Evolutionary conservation across 2,329 filamentous ascomycete species (phyloP).

Genomic region (Parasarocladium wereldwijsianum): DNA sequence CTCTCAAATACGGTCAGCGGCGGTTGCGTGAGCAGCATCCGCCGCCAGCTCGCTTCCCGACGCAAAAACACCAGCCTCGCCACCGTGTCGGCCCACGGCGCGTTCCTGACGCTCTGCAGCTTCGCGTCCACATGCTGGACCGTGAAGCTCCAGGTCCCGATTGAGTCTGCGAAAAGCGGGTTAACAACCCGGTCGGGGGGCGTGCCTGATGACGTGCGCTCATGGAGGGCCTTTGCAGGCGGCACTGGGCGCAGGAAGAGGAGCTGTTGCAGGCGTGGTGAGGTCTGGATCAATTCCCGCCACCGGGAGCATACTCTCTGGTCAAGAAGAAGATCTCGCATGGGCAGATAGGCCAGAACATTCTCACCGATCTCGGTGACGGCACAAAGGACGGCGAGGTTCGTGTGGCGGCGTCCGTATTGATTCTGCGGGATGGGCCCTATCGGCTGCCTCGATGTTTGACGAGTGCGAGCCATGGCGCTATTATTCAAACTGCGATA

Average conservation of each 20-base stretch:
- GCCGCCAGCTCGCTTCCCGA: not conserved
- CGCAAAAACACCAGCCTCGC: not conserved
- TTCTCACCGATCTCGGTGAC: not conserved
- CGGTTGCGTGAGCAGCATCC: not conserved
- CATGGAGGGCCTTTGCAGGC: not conserved
- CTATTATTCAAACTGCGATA: too few species aligned
- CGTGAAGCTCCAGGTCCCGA: not conserved
- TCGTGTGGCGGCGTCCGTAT: too few species aligned
- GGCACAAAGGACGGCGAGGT: not conserved
- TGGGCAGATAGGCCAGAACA: not conserved
- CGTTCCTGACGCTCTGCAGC: not conserved
- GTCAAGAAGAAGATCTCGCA: not conserved
- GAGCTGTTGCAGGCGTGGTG: constrained; percentile 1
- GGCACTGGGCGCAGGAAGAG: not conserved
- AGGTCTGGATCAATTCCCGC: not conserved
- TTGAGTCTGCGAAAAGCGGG: not conserved
- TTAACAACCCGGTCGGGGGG: not conserved
- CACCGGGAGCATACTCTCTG: not conserved
- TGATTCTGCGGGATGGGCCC: too few species aligned
- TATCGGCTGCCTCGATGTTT: too few species aligned
- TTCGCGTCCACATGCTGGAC: not conserved
- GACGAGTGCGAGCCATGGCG: too few species aligned
- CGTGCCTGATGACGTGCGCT: not conserved
- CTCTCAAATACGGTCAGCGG: not conserved
- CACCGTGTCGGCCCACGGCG: not conserved